Percentiles rank a stretch among this genome's conserved stretches.
Evolutionary conservation across 1,139 yeast genomes (phyloP).

Genomic region (Suhomyces maxii): DNA sequence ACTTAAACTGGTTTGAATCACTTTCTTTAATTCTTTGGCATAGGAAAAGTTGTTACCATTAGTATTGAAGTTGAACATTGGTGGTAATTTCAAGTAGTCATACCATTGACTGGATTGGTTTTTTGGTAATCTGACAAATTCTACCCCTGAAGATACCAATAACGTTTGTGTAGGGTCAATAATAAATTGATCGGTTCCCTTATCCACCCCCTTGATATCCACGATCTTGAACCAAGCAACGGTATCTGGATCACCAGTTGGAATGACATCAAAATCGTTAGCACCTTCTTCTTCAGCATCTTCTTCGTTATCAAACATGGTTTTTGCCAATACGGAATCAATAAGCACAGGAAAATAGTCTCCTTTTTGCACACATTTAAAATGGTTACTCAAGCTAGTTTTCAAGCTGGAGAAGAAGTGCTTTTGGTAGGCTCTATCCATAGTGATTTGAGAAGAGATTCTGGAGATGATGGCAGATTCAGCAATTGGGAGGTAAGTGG

Average conservation of each 20-base stretch:
- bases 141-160: slow-evolving; percentile 66
- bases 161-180: slow-evolving; percentile 67
- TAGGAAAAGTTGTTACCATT: slow-evolving; percentile 40
- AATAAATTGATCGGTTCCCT: slow-evolving; percentile 47
- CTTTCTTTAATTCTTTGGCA: slow-evolving; percentile 53
- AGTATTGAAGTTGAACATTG: slow-evolving; percentile 34
- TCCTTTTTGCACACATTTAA: slow-evolving; percentile 58
- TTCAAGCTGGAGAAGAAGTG: slow-evolving; percentile 65
- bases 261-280: slow-evolving; percentile 42
- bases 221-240: slow-evolving; percentile 82
- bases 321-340: slow-evolving; percentile 67
- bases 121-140: slow-evolving; percentile 38
- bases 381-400: slow-evolving; percentile 55
- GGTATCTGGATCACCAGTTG: slow-evolving; percentile 65
- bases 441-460: slow-evolving; percentile 67
- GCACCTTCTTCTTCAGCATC: slow-evolving; percentile 29
- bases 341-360: slow-evolving; percentile 78
- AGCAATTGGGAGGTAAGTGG: slow-evolving; percentile 22
- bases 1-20: slow-evolving; percentile 46
- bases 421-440: slow-evolving; percentile 65
- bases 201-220: slow-evolving; percentile 35
- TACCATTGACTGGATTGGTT: slow-evolving; percentile 47
- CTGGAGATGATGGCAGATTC: slow-evolving; percentile 58
- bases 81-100: slow-evolving; percentile 37
- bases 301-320: slow-evolving; percentile 47